Evolutionary conservation across 2,329 filamentous ascomycete species (phyloP).

Genomic region (Chaetomium globosum): DNA sequence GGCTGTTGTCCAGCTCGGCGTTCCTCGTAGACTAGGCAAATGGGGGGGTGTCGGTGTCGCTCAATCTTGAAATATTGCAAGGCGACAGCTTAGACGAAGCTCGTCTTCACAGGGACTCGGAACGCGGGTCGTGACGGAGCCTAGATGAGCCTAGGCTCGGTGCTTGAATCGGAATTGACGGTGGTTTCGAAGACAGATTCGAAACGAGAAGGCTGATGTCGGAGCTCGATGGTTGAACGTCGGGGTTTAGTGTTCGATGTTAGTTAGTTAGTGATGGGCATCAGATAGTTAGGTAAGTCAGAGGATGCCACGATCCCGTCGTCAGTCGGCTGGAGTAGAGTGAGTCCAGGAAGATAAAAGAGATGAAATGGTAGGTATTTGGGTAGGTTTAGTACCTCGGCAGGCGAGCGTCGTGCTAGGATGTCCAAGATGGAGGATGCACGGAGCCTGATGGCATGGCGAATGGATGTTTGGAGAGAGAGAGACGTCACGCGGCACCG

Average conservation of each 20-base stretch:
- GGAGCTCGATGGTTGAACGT: not conserved
- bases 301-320: slow-evolving; percentile 39
- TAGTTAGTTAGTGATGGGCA: slow-evolving; percentile 18
- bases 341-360: not conserved
- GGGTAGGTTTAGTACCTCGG: not conserved
- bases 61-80: not conserved
- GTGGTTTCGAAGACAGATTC: not conserved
- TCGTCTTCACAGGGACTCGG: slow-evolving; percentile 14
- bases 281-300: slow-evolving; percentile 39
- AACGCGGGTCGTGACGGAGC: not conserved
- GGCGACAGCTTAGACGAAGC: not conserved
- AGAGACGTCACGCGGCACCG: slow-evolving; percentile 13
- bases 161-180: slow-evolving; percentile 14
- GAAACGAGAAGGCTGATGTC: not conserved
- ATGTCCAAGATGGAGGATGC: not conserved
- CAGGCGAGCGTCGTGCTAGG: not conserved
- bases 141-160: not conserved
- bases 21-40: not conserved
- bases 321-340: slow-evolving; percentile 24
- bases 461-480: not conserved
- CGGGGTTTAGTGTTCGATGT: not conserved
- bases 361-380: not conserved
- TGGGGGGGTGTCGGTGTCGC: not conserved
- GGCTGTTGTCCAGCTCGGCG: slow-evolving; percentile 13
- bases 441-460: slow-evolving; percentile 15